A percentile compares a stretch with the other conserved stretches of the same genome.
phyloP scores from a whole-genome alignment of 2,329 filamentous ascomycete genomes.

The Lanzia echinophila region DNA sequence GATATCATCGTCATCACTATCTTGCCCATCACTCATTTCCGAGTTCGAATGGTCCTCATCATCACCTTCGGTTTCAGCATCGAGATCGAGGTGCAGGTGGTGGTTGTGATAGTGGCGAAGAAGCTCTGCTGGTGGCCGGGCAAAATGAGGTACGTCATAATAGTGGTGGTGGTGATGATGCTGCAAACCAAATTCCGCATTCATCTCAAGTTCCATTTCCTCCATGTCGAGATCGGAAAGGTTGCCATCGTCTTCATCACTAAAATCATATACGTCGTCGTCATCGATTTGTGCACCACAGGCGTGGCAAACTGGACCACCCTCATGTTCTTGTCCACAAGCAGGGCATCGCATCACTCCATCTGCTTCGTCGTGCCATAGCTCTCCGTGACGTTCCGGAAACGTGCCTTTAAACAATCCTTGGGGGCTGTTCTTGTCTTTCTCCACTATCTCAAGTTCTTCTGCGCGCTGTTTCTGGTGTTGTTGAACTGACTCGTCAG shows the following conservation, averaged over 20 bases:
- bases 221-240: slow-evolving; percentile 22
- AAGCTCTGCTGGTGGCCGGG: background rate
- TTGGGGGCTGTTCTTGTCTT: slow-evolving; percentile 47
- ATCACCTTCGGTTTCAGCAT: background rate
- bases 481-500: slow-evolving; percentile 56
- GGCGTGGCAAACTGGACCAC: slow-evolving; percentile 44
- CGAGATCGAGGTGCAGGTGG: slow-evolving; percentile 6
- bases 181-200: slow-evolving; percentile 3
- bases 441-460: slow-evolving; percentile 52
- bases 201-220: slow-evolving; percentile 10
- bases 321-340: slow-evolving; percentile 58
- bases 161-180: background rate
- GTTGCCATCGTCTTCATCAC: slow-evolving; percentile 1
- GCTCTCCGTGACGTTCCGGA: slow-evolving; percentile 6
- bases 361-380: slow-evolving; percentile 49
- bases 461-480: slow-evolving; percentile 51
- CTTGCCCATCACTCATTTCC: slow-evolving; percentile 4
- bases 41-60: slow-evolving; percentile 5
- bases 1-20: slow-evolving; percentile 21
- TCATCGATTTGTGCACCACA: slow-evolving; percentile 37
- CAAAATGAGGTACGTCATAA: background rate
- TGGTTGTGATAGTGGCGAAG: slow-evolving; percentile 8
- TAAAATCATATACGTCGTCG: slow-evolving; percentile 21
- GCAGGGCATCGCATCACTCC: slow-evolving; percentile 54
- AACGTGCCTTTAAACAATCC: slow-evolving; percentile 57